Evolutionary conservation across 768 basidiomycete genomes (phyloP).

Genomic region (Amanita rubescens): DNA sequence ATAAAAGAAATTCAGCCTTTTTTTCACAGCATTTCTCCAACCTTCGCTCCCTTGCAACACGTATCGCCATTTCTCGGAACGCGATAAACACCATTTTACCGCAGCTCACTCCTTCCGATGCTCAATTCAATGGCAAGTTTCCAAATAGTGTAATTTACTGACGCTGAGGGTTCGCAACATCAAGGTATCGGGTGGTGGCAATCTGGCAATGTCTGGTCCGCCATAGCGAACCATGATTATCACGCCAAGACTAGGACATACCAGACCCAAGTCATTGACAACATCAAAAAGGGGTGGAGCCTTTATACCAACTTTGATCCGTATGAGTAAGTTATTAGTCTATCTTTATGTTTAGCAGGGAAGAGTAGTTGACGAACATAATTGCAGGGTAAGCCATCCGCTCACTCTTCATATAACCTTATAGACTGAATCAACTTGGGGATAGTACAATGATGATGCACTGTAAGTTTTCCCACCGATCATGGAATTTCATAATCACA

Average conservation of each 20-base stretch:
- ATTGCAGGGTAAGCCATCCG: not conserved
- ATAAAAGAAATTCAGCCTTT: conserved; percentile 18
- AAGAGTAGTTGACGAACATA: not conserved
- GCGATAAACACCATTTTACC: conserved; percentile 35
- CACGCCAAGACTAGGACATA: conserved; percentile 30
- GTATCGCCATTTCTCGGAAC: conserved; percentile 33
- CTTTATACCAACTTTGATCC: not conserved
- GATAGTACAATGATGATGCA: not conserved
- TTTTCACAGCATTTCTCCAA: not conserved
- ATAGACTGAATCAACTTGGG: not conserved
- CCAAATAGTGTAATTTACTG: too few species aligned
- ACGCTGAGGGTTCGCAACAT: conserved; percentile 5
- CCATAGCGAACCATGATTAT: conserved; percentile 41
- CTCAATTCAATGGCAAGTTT: conserved; percentile 33
- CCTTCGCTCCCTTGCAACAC: conserved; percentile 27
- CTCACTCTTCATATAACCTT: not conserved
- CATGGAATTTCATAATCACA: conserved; percentile 10
- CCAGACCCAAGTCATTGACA: conserved; percentile 25
- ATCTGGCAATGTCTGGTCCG: conserved; percentile 42
- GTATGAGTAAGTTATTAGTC: not conserved
- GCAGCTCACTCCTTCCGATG: conserved; percentile 27
- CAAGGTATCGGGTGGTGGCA: conserved; percentile 50
- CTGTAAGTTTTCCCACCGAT: conserved; percentile 14
- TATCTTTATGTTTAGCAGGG: not conserved
- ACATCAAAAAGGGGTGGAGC: not conserved